Conservation (phyloP, 2,329 filamentous ascomycete species). For the Canariomyces notabilis region DNA sequence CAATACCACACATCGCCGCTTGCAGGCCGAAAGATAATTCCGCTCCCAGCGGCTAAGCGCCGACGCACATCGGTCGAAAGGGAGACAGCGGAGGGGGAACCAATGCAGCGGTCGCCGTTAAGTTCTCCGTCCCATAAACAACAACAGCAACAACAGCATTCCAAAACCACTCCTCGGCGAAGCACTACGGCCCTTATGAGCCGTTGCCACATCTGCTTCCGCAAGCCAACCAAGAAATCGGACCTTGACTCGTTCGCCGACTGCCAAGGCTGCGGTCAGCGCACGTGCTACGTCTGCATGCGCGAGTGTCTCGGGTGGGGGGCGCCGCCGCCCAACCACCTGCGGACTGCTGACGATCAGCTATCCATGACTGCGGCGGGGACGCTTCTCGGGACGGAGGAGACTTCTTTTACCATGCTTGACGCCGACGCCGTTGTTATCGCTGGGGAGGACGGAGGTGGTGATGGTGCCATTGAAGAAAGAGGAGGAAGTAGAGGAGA, state of each 20-base stretch:
- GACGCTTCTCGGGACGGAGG: too few relatives aligned
- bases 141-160: not conserved
- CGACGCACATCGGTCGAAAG: slow-evolving; percentile 13
- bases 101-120: slow-evolving; percentile 11
- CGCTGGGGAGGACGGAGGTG: slow-evolving; percentile 6
- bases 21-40: slow-evolving; percentile 19
- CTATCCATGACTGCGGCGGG: too few relatives aligned
- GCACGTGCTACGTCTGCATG: slow-evolving; percentile 66
- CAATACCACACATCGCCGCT: slow-evolving; percentile 5
- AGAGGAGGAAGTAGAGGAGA: slow-evolving; percentile 2
- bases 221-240: slow-evolving; percentile 58
- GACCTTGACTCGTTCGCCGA: slow-evolving; percentile 63
- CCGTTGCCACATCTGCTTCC: slow-evolving; percentile 61
- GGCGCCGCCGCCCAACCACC: slow-evolving; percentile 5
- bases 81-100: slow-evolving; percentile 12
- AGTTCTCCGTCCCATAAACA: slow-evolving; percentile 6
- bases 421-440: slow-evolving; percentile 42
- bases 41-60: slow-evolving; percentile 19
- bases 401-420: slow-evolving; percentile 45
- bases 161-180: not conserved
- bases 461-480: slow-evolving; percentile 8
- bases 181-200: slow-evolving; percentile 16
- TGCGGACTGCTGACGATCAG: too few relatives aligned
- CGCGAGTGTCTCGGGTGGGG: slow-evolving; percentile 55
- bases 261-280: slow-evolving; percentile 56